Conservation (phyloP, 2,329 filamentous ascomycete genomes). For the Talaromyces atroroseus region DNA sequence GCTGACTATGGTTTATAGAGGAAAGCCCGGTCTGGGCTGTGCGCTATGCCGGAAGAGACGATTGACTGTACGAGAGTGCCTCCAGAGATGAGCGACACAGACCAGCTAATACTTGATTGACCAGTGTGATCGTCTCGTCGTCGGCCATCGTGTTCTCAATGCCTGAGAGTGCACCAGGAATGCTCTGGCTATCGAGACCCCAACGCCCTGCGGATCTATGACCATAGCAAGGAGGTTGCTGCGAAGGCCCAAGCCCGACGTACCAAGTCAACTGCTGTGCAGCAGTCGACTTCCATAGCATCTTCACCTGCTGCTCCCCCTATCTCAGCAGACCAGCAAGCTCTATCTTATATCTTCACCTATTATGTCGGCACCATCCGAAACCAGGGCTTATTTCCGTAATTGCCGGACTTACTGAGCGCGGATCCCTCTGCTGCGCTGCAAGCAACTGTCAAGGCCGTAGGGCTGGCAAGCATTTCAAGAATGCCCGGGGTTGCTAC, state of each 20-base stretch:
- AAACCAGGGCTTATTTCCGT: slow-evolving; percentile 13
- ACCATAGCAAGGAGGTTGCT: slow-evolving; percentile 19
- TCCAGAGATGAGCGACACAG: background rate
- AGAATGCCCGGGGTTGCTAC: background rate
- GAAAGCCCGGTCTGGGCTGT: slow-evolving; percentile 15
- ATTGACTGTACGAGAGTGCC: slow-evolving; percentile 11
- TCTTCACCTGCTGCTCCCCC: too few species aligned
- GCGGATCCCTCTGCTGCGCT: background rate
- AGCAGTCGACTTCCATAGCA: too few species aligned
- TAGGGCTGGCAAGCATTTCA: background rate
- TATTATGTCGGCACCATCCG: slow-evolving; percentile 9
- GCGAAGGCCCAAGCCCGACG: slow-evolving; percentile 12
- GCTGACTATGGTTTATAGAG: slow-evolving; percentile 9
- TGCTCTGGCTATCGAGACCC: slow-evolving; percentile 21
- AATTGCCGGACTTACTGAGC: background rate
- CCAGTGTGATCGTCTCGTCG: slow-evolving; percentile 22
- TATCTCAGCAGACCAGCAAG: background rate
- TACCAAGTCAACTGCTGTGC: background rate
- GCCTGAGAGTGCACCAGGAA: slow-evolving; percentile 15
- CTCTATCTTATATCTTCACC: background rate
- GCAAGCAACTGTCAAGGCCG: background rate
- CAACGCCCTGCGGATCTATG: slow-evolving; percentile 16
- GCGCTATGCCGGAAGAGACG: slow-evolving; percentile 15
- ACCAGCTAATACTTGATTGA: background rate
- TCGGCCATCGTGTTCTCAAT: slow-evolving; percentile 20